Conservation (phyloP, 495 filamentous ascomycete genomes). For the Hypomontagnella monticulosa region DNA sequence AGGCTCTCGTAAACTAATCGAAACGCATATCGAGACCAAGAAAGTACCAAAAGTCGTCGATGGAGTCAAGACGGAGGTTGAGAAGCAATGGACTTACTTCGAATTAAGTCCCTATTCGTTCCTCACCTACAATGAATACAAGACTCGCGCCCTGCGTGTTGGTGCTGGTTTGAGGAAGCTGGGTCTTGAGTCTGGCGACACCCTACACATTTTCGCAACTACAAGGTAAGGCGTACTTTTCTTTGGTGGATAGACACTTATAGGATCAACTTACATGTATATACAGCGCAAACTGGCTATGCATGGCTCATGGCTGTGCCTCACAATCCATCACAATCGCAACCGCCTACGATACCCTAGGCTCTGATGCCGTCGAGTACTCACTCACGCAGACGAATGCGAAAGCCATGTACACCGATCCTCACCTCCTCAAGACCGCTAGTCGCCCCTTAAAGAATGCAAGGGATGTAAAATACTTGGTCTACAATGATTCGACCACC, state of each 20-base stretch:
- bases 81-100: conserved; percentile 75
- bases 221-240: conserved; percentile 55
- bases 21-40: conserved; percentile 69
- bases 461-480: conserved; percentile 52
- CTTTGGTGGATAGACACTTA: conserved; percentile 12
- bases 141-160: conserved; percentile 59
- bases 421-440: conserved; percentile 64
- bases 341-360: conserved; percentile 73
- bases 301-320: conserved; percentile 58
- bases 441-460: conserved; percentile 53
- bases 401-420: conserved; percentile 69
- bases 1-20: conserved; percentile 65
- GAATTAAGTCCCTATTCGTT: conserved; percentile 70
- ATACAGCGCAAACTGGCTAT: conserved; percentile 58
- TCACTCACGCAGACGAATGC: conserved; percentile 68
- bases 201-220: conserved; percentile 68
- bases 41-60: conserved; percentile 74
- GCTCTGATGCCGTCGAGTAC: conserved; percentile 67
- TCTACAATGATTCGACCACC: conserved; percentile 57
- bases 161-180: conserved; percentile 68
- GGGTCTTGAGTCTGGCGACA: conserved; percentile 60
- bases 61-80: conserved; percentile 66
- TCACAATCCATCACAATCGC: conserved; percentile 72
- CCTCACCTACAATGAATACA: conserved; percentile 70
- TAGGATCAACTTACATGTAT: conserved; percentile 10